Percentiles rank a stretch among this genome's conserved stretches.
Evolutionary conservation across 345 rosid genomes (phyloP).

Genomic region (Linum trigynum): DNA sequence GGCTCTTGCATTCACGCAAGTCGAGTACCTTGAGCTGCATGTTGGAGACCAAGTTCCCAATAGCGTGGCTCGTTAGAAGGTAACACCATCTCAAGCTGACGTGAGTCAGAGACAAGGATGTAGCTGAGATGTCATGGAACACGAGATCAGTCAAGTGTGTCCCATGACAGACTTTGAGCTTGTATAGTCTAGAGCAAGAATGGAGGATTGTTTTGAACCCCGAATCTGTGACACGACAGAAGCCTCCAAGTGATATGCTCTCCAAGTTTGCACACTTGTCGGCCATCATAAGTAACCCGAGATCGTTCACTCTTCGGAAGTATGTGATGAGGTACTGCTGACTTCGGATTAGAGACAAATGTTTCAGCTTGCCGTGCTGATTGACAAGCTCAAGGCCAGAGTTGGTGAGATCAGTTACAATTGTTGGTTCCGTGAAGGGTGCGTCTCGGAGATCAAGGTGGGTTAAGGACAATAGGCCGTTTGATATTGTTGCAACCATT

Average conservation of each 20-base stretch:
- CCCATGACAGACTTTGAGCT: slow-evolving; percentile 68
- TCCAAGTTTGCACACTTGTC: slow-evolving; percentile 71
- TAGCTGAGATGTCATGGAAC: slow-evolving; percentile 81
- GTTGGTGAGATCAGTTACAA: slow-evolving; percentile 69
- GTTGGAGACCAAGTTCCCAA: slow-evolving; percentile 51
- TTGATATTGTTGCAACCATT: slow-evolving; percentile 62
- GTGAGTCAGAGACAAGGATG: slow-evolving; percentile 61
- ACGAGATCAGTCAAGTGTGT: slow-evolving; percentile 71
- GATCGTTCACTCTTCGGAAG: slow-evolving; percentile 81
- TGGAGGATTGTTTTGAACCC: slow-evolving; percentile 82
- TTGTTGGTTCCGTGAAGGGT: slow-evolving; percentile 57
- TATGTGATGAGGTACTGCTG: slow-evolving; percentile 60
- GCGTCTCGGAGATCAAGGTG: slow-evolving; percentile 88
- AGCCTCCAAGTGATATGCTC: slow-evolving; percentile 81
- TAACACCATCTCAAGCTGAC: slow-evolving; percentile 81
- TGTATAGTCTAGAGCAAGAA: slow-evolving; percentile 66
- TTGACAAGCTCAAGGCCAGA: slow-evolving; percentile 76
- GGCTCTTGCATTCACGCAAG: slow-evolving; percentile 63
- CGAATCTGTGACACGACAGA: slow-evolving; percentile 79
- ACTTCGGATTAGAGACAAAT: slow-evolving; percentile 71
- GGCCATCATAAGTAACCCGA: slow-evolving; percentile 85
- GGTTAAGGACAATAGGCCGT: slow-evolving; percentile 48
- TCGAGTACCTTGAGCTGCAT: slow-evolving; percentile 52
- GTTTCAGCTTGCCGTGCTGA: slow-evolving; percentile 63
- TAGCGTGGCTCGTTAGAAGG: slow-evolving; percentile 64